Evolutionary conservation across 2,329 filamentous ascomycete species (phyloP), one percentile per base, ranked within the genome.

Genomic region (Paramyrothecium sp.): DNA sequence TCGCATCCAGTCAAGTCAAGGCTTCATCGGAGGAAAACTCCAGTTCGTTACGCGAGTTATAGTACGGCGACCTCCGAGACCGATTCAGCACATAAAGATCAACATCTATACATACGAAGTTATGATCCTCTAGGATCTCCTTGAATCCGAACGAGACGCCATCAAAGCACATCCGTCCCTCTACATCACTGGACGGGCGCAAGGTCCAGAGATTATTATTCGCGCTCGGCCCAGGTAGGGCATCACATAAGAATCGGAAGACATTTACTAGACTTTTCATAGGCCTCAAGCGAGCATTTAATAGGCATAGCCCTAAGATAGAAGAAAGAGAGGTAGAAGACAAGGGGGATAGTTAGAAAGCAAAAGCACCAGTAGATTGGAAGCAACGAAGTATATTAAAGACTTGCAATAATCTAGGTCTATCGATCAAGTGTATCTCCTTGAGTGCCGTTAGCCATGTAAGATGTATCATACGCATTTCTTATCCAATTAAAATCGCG

Each of bases 121-220:
- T n/a, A n/a, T n/a, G n/a, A n/a, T n/a, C n/a, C n/a, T n/a, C n/a
- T n/a, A n/a, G n/a, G n/a, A n/a, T n/a, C n/a, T n/a, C n/a, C n/a
- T n/a, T n/a, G n/a, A n/a, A n/a, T n/a, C n/a, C n/a, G n/a, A n/a
- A n/a, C n/a, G n/a, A n/a, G n/a, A n/a, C n/a, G n/a, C n/a, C n/a
- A n/a, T n/a, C n/a, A n/a, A n/a, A n/a, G n/a, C n/a, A n/a, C n/a
- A 62, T 19, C 60, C 62, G 17, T 58, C 60, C 23, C 20, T 22
- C 50, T 63, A 51, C 44, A 58, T 62, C 12, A n/a, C 38, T 61
- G 22, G 48, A 60, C 10, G 62, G 60, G 3, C 55, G 59, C 7
- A 59, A 51, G 48, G 51, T 60, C 48, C 60, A 64, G 58, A 51
- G 62, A 44, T 54, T 62, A 20, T 38, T 64, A 13, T 64, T 64